A percentile compares a stretch with the other conserved stretches of the same genome.
These are phyloP conservation scores for Diplodia intermedia DNA, from an alignment of 2,329 filamentous ascomycete genomes.

Conservation along the genomic window DNA sequence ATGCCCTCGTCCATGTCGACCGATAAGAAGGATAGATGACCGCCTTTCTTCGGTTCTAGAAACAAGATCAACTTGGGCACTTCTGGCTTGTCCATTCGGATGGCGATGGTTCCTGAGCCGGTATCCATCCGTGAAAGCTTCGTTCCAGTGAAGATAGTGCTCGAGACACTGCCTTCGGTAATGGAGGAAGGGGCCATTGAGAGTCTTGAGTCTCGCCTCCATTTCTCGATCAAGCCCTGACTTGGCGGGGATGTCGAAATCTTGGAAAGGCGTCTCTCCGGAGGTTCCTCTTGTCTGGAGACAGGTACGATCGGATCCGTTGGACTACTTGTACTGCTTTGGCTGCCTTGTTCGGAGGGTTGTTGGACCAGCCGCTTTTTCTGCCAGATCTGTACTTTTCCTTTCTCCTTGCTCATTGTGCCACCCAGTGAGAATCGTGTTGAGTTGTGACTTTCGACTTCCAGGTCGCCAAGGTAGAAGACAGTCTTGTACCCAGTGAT, in stretches of 20 bases:
- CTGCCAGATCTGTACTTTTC: conserved; percentile 34
- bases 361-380: conserved; percentile 14
- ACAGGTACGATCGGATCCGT: not conserved
- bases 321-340: conserved; percentile 7
- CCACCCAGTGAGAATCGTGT: conserved; percentile 19
- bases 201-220: conserved; percentile 21
- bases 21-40: conserved; percentile 34
- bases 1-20: conserved; percentile 34
- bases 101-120: conserved; percentile 23
- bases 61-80: conserved; percentile 34
- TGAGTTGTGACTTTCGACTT: conserved; percentile 30
- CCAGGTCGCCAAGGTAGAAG: conserved; percentile 26
- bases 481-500: conserved; percentile 15
- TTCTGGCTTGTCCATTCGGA: conserved; percentile 31
- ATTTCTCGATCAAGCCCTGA: conserved; percentile 3
- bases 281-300: not conserved
- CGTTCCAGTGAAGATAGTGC: conserved; percentile 32
- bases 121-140: conserved; percentile 32
- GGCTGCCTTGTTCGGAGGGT: not conserved
- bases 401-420: conserved; percentile 26
- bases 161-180: conserved; percentile 12
- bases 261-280: conserved; percentile 10
- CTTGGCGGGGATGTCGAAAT: conserved; percentile 8
- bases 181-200: conserved; percentile 12
- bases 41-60: conserved; percentile 33